Percentiles rank a stretch among this genome's conserved stretches.
phyloP scores from a whole-genome alignment of 2,329 filamentous ascomycete species.

The Aspergillus spinulosporus region DNA sequence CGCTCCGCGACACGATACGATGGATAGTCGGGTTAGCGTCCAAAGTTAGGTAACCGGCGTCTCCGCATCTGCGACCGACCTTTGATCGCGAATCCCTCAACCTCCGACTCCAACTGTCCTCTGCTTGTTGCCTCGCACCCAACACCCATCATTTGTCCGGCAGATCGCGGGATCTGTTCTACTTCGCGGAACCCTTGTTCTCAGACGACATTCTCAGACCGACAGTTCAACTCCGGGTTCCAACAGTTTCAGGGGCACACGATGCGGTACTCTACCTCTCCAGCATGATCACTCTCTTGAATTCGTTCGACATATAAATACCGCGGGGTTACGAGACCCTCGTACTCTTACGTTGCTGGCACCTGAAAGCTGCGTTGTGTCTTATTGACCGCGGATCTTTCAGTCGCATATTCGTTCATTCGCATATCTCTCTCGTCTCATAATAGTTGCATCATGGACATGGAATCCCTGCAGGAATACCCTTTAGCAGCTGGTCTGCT shows the following conservation, averaged over 20 bases:
- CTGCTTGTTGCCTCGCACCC: background rate
- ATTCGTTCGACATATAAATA: slow-evolving; percentile 3
- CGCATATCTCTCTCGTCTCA: slow-evolving; percentile 5
- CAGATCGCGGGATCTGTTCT: background rate
- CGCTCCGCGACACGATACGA: slow-evolving; percentile 9
- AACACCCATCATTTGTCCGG: background rate
- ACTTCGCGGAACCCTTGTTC: background rate
- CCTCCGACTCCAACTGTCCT: slow-evolving; percentile 1
- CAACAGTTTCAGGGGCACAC: slow-evolving; percentile 11
- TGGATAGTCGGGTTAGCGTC: background rate
- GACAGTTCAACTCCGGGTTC: background rate
- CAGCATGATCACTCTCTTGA: slow-evolving; percentile 22
- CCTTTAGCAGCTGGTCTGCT: slow-evolving; percentile 32
- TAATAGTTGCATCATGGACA: slow-evolving; percentile 14
- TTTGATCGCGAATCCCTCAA: slow-evolving; percentile 9
- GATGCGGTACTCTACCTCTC: slow-evolving; percentile 19
- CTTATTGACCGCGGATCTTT: background rate
- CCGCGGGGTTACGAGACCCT: slow-evolving; percentile 1
- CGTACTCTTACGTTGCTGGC: background rate
- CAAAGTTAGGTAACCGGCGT: background rate
- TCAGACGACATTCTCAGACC: background rate
- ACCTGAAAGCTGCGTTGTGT: background rate
- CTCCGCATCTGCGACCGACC: slow-evolving; percentile 17
- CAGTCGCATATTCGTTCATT: background rate
- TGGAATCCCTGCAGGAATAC: slow-evolving; percentile 30